Percentiles rank a stretch among this genome's conserved stretches.
phyloP scores from a whole-genome alignment of 1,284 basidiomycete genomes.

The Somion occarium region DNA sequence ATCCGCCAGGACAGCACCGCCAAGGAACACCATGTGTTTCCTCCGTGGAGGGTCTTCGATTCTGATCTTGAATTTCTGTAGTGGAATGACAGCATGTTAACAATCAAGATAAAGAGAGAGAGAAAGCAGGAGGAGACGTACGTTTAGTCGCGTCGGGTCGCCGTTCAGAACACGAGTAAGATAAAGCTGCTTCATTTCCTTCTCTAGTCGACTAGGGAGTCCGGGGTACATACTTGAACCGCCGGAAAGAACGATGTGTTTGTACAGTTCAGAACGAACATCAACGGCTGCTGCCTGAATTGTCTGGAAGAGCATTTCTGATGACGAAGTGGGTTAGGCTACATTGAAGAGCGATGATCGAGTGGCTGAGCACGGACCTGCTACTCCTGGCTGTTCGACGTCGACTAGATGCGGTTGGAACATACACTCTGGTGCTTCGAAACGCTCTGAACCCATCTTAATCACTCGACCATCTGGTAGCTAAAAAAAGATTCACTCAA shows the following conservation, averaged over 20 bases:
- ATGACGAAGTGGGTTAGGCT: not conserved
- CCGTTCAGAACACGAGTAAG: conserved; percentile 84
- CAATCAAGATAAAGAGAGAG: not conserved
- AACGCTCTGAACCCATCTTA: conserved; percentile 98
- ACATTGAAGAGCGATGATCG: not conserved
- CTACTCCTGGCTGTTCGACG: conserved; percentile 94
- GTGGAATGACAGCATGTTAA: conserved; percentile 1
- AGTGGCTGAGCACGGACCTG: conserved; percentile 47
- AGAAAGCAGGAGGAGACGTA: conserved; percentile 38
- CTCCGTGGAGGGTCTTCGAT: conserved; percentile 97
- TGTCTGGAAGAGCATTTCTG: conserved; percentile 95
- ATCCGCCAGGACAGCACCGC: conserved; percentile 93
- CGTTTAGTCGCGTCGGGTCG: conserved; percentile 85
- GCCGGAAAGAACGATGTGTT: conserved; percentile 96
- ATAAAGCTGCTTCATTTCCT: conserved; percentile 99
- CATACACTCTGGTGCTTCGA: conserved; percentile 99
- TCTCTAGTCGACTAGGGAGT: conserved; percentile 92
- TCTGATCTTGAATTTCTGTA: conserved; percentile 97
- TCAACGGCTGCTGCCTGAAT: conserved; percentile 94
- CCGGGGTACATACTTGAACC: conserved; percentile 99
- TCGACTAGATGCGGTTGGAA: conserved; percentile 99
- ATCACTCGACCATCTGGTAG: conserved; percentile 95
- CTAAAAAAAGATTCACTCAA: conserved; percentile 57
- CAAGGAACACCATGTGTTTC: conserved; percentile 99
- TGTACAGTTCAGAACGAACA: conserved; percentile 89